These are phyloP conservation scores for Talaromyces proteolyticus DNA, from an alignment of 495 filamentous ascomycete genomes.

Conservation along the genomic window DNA sequence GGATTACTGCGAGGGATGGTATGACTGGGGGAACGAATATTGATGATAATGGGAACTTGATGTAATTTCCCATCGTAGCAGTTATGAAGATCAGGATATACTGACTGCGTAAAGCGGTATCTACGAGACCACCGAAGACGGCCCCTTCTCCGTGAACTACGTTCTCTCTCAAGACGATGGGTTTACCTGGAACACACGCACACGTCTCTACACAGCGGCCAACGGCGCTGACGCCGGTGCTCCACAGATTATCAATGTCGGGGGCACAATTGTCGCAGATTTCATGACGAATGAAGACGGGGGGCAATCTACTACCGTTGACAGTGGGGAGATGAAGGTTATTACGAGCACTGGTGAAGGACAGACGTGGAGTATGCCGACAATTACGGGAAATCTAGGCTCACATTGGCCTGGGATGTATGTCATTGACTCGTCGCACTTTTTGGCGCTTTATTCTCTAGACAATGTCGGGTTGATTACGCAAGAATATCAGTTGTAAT, in stretches of 20 bases:
- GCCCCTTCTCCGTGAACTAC: conserved; percentile 34
- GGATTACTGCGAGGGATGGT: conserved; percentile 32
- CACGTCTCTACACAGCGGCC: conserved; percentile 28
- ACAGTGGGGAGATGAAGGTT: conserved; percentile 14
- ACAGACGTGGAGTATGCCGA: conserved; percentile 20
- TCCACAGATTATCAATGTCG: conserved; percentile 43
- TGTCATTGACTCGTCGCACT: neutral
- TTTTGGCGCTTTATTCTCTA: neutral
- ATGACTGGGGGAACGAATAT: conserved; percentile 40
- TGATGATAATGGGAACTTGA: conserved; percentile 11
- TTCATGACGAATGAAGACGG: conserved; percentile 49
- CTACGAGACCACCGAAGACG: conserved; percentile 34
- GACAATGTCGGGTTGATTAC: neutral
- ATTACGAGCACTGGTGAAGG: conserved; percentile 32
- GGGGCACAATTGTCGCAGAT: conserved; percentile 37
- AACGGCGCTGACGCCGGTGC: conserved; percentile 36
- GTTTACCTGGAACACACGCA: conserved; percentile 29
- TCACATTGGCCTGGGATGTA: conserved; percentile 1
- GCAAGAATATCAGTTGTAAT: neutral
- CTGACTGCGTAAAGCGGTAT: conserved; percentile 31
- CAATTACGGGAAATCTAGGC: neutral
- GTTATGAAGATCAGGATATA: neutral
- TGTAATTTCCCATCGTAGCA: neutral
- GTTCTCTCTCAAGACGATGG: conserved; percentile 40
- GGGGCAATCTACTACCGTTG: conserved; percentile 9